phyloP scores from a whole-genome alignment of 2,329 filamentous ascomycete genomes.

The Orbilia blumenaviensis region DNA sequence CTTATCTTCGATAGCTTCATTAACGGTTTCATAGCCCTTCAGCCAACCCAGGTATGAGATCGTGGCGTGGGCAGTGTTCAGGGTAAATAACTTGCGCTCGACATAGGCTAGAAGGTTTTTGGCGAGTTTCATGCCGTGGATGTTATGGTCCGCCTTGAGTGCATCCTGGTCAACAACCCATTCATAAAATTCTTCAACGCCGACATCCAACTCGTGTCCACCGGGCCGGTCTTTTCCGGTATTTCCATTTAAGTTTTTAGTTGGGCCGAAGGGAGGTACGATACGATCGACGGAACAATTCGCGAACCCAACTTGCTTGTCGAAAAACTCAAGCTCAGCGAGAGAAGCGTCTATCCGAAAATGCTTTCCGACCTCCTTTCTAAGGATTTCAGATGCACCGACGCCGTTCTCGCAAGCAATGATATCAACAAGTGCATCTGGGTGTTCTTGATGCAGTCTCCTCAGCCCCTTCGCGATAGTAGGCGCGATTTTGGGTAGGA shows the following conservation, averaged over 20 bases:
- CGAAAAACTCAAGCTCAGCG: constrained; percentile 56
- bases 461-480: constrained; percentile 95
- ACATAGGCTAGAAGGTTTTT: constrained; percentile 92
- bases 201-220: constrained; percentile 79
- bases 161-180: constrained; percentile 94
- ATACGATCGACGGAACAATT: constrained; percentile 99
- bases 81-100: constrained; percentile 98
- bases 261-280: constrained; percentile 77
- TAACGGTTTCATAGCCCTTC: constrained; percentile 84
- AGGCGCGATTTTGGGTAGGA: constrained; percentile 94
- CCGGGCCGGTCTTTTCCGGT: constrained; percentile 63
- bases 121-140: constrained; percentile 92
- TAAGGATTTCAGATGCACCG: constrained; percentile 74
- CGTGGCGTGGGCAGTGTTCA: constrained; percentile 97
- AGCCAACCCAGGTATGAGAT: constrained; percentile 95
- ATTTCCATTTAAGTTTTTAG: not conserved
- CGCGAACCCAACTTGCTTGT: constrained; percentile 83
- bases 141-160: constrained; percentile 78
- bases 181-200: constrained; percentile 98
- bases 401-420: constrained; percentile 99
- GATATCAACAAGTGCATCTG: constrained; percentile 77
- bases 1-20: constrained; percentile 84
- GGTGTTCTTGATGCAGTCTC: constrained; percentile 68
- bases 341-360: constrained; percentile 53
- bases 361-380: constrained; percentile 54